Evolutionary conservation across 768 basidiomycete species (phyloP).

Genomic region (Suillus cothurnatus): DNA sequence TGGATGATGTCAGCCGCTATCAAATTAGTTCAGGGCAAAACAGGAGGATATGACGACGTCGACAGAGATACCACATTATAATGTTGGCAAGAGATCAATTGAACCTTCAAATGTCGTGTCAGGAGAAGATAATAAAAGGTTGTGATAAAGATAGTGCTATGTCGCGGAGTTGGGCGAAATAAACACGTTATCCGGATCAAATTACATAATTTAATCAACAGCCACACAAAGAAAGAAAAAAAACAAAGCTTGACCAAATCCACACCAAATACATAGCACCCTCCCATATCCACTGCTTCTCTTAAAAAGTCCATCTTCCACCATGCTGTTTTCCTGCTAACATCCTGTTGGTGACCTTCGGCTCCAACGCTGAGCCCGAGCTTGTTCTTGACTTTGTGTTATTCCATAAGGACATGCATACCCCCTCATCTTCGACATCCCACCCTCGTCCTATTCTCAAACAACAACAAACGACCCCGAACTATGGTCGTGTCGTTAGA

Average conservation of each 20-base stretch:
- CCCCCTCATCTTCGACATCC: constrained; percentile 7
- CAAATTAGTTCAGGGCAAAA: constrained; percentile 9
- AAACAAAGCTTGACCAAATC: constrained; percentile 16
- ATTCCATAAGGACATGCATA: constrained; percentile 13
- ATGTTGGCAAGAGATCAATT: not conserved
- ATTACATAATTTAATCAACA: constrained; percentile 10
- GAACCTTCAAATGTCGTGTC: not conserved
- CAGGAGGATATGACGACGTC: not conserved
- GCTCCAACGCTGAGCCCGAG: not conserved
- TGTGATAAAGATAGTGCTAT: not conserved
- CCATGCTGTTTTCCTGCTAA: constrained; percentile 18
- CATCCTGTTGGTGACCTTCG: constrained; percentile 11
- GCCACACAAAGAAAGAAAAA: constrained; percentile 7
- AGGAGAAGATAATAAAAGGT: not conserved
- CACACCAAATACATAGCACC: constrained; percentile 15
- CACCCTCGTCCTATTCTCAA: constrained; percentile 62
- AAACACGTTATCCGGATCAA: constrained; percentile 11
- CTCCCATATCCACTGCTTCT: constrained; percentile 14
- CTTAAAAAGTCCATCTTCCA: constrained; percentile 11
- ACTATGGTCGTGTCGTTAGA: constrained; percentile 17
- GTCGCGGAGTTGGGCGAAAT: constrained; percentile 4
- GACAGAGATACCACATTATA: not conserved
- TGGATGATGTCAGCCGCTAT: constrained; percentile 10
- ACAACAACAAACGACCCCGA: constrained; percentile 35
- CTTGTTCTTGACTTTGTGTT: not conserved